These are phyloP conservation scores for Beauveria asiatica DNA, from an alignment of 2,329 filamentous ascomycete species.

Conservation along the genomic window DNA sequence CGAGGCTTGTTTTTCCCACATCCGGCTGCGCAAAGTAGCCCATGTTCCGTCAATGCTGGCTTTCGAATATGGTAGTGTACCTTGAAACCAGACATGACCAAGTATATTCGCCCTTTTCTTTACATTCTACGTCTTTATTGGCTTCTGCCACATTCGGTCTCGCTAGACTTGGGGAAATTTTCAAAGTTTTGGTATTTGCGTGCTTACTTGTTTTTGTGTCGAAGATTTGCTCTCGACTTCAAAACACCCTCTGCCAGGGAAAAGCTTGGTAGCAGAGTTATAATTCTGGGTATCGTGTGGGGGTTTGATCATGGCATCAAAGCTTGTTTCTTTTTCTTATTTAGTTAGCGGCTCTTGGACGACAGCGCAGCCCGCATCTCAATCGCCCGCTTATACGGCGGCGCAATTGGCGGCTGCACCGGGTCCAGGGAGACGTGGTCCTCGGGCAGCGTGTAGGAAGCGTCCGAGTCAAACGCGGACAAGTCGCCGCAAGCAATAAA, in stretches of 20 bases:
- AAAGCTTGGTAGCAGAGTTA: neutral
- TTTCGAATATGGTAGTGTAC: constrained; percentile 6
- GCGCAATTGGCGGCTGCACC: constrained; percentile 89
- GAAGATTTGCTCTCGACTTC: neutral
- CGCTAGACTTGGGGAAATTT: neutral
- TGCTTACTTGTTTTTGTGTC: neutral
- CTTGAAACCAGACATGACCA: neutral
- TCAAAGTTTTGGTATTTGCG: neutral
- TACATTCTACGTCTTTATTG: neutral
- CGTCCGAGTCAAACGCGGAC: constrained; percentile 90
- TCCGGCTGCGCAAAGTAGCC: neutral
- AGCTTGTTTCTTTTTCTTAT: neutral
- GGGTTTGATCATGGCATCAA: neutral
- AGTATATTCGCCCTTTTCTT: neutral
- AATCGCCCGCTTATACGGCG: constrained; percentile 85
- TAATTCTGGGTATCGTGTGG: neutral
- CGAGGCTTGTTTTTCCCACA: neutral
- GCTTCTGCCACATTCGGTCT: neutral
- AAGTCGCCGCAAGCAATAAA: constrained; percentile 97
- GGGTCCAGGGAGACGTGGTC: constrained; percentile 83
- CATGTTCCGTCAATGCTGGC: neutral
- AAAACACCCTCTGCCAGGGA: neutral
- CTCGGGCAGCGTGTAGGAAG: constrained; percentile 81
- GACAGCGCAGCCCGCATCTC: constrained; percentile 50
- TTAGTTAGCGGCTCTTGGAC: constrained; percentile 23